Base-by-base conservation (phyloP, 768 basidiomycete species). In the Kondoa subrosea region DNA sequence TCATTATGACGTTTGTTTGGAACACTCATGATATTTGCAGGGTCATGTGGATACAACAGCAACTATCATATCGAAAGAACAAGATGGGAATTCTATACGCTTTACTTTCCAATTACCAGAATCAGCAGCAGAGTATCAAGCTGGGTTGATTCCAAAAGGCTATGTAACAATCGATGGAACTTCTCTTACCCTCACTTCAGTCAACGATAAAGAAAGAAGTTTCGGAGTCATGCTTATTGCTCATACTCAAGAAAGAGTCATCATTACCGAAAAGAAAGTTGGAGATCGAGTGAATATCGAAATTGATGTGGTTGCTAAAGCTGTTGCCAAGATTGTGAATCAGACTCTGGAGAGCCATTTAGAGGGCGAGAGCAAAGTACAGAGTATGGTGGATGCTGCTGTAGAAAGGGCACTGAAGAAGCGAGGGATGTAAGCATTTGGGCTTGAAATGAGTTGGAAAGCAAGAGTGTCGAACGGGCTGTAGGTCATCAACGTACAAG, bases 181-280 rank as follows among this genome's bases (percentile, higher is more conserved):
- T 4, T 95, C 91, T 3, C 81, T 99, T 57, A 99, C 95, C 1
- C 72, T 99, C 73, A 96, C 91, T 0, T 79, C 79, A 32, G 90
- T 97, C 33, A 78, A 73, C 16, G 65, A 65, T 21, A 85, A 77
- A 84, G 87, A 76, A 70, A 73, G 29, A 74, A 80, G 69, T 57
- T 93, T 97, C 74, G 85, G 85, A 34, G 82, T 99, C 64, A 97
- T 97, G 92, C 83, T 99, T 71, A 92, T 99, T 78, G 84, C 84
- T 73, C 92, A 97, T 78, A 92, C 90, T 14, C 93, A 95, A 75
- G 79, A 85, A 73, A 90, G 86, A 77, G 86, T 96, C 67, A 86
- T 88, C 1, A 80, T 99, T 64, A 82, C 82, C 50, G 81, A 78
- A 69, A 99, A 97, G 77, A 71, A 73, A 1, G 76, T 87, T 0